These are phyloP conservation scores for Neonectria hederae DNA, from an alignment of 2,329 filamentous ascomycete species.

Conservation along the genomic window DNA sequence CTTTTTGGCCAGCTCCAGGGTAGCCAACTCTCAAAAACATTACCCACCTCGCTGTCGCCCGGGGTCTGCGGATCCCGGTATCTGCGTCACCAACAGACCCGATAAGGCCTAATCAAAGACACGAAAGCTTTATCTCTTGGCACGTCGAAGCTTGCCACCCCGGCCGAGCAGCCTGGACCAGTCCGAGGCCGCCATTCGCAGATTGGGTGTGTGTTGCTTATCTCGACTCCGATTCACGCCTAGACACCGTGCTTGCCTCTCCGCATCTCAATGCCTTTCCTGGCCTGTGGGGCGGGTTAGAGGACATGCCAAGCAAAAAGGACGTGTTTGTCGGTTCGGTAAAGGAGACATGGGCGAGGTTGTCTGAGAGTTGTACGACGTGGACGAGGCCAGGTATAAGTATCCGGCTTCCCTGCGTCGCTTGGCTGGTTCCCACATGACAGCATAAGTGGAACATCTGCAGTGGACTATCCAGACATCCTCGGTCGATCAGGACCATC, in stretches of 20 bases:
- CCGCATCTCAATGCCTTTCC: background rate
- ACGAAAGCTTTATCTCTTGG: slow-evolving; percentile 5
- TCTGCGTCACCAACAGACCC: background rate
- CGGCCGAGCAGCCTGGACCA: slow-evolving; percentile 1
- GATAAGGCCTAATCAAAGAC: slow-evolving; percentile 6
- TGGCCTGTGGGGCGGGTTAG: slow-evolving; percentile 1
- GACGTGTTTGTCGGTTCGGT: background rate
- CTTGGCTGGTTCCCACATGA: background rate
- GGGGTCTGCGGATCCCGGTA: background rate
- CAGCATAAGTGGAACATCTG: slow-evolving; percentile 1
- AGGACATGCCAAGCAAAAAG: slow-evolving; percentile 11
- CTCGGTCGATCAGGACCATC: background rate
- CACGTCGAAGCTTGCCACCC: too few species aligned
- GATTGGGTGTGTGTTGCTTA: background rate
- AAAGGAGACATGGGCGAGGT: background rate
- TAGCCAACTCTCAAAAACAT: background rate
- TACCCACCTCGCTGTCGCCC: background rate
- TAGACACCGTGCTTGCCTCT: background rate
- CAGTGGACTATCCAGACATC: background rate
- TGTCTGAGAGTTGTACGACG: background rate
- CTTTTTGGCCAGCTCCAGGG: background rate
- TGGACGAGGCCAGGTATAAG: slow-evolving; percentile 1
- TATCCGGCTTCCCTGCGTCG: background rate
- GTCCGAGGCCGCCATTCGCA: slow-evolving; percentile 4
- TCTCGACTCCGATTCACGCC: background rate